phyloP scores from a whole-genome alignment of 176 grass and related monocot genomes.

The Bromus sterilis region DNA sequence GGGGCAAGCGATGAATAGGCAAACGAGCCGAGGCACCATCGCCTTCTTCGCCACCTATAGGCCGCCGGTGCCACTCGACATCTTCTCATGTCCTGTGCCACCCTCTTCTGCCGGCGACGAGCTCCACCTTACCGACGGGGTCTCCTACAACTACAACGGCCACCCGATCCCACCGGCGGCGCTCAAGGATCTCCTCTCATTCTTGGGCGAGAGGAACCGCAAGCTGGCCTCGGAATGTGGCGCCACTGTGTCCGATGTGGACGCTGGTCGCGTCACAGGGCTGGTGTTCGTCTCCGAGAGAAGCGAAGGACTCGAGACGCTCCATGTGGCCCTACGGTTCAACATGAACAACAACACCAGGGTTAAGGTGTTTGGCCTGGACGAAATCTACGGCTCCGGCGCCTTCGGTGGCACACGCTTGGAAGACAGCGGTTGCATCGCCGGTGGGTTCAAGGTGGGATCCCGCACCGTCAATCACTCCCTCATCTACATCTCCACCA shows the following conservation, averaged over 20 bases:
- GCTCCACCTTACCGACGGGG: constrained; percentile 21
- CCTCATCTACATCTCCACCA: constrained; percentile 38
- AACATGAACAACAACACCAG: no score
- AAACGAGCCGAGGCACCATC: constrained; percentile 38
- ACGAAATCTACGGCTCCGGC: constrained; percentile 13
- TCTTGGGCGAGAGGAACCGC: background rate
- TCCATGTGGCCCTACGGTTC: constrained; percentile 23
- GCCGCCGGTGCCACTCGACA: constrained; percentile 32
- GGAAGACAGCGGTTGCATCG: constrained; percentile 41
- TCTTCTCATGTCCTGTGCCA: constrained; percentile 21
- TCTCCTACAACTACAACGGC: constrained; percentile 38
- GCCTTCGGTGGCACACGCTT: constrained; percentile 15
- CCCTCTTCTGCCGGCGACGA: background rate
- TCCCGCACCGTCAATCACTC: background rate
- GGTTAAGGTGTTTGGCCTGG: constrained; percentile 17
- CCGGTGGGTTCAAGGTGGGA: constrained; percentile 2
- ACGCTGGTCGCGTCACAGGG: constrained; percentile 20
- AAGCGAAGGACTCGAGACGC: constrained; percentile 30
- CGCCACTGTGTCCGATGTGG: no score
- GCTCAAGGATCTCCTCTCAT: background rate
- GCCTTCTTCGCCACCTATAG: constrained; percentile 38
- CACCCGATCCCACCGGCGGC: background rate
- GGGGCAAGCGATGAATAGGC: no score
- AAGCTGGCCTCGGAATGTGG: constrained; percentile 19
- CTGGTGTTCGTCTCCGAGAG: constrained; percentile 49